Evolutionary conservation across 2,329 filamentous ascomycete genomes (phyloP), one percentile per base, ranked within the genome.

Genomic region (Penicillium sp.): DNA sequence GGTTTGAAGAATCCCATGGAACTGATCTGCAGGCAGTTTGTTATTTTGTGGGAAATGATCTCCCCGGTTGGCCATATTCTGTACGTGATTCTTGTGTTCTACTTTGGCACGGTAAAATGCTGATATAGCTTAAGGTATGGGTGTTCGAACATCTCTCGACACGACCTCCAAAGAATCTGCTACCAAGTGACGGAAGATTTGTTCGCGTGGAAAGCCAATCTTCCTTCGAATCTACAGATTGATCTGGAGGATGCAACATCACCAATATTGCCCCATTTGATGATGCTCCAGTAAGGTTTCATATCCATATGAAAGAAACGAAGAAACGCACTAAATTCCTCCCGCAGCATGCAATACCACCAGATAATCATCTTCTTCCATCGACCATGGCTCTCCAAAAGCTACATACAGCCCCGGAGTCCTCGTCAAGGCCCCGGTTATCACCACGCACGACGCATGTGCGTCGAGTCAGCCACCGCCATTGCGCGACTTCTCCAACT

Each of bases 351-450:
- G 67, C 73, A 76, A 67, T 77, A 76, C 47, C 68, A 77, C 53
- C 73, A 76, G 47, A 72, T 76, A 2, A 66, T 76, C 46, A 77
- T 77, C 26, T 75, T 76, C 58, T 69, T 75, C 51, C 75, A 77
- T 41, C 67, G 76, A 2, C 76, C 76, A 11, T 77, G 73, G 71
- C 70, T 77, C 16, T 76, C 76, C 3, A 71, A 75, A 52, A 70
- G 62, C 43, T 74, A 74, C 46, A 72, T 75, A 35, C 75, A 77
- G 53, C 74, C 75, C 2, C 67, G 68, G 19, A 67, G 64, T 32
- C 74, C 74, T 4, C 70, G 70, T 13, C 73, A 75, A 57, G 75
- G 75, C n/a, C 72, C 70, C 1, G 76, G 76, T 9, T 75, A 75
- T 30, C 69, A 71, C 42, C 75, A 78, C 43, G 76, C 76, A 0